Evolutionary conservation across 2,329 filamentous ascomycete species (phyloP), one percentile per base, ranked within the genome.

Genomic region (Colletotrichum musae): DNA sequence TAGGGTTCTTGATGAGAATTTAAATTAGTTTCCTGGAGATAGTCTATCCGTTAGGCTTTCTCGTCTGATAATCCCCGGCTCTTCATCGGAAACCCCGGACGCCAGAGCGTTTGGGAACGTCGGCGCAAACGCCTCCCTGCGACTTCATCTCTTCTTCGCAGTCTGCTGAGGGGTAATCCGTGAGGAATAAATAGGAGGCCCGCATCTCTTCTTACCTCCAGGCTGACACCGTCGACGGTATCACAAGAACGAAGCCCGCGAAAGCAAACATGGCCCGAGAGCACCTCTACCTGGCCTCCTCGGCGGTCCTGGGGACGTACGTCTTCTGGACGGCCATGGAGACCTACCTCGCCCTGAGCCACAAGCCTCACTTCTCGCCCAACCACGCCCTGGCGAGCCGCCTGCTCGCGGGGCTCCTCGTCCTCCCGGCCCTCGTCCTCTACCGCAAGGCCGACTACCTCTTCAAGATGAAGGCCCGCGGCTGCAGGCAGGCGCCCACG

Each of bases 401-500:
- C 15, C 4, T 62, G 13, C 41, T 70, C 13, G 63, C 68, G 1
- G 36, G 53, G 6, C 51, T 73, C 13, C 5, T 73, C 50, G 6
- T 65, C 10, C 24, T 72, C 2, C 72, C 72, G 2, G 9, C 71
- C 9, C 58, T 71, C 2, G 16, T 73, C 6, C 59, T 68, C 41
- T 67, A 71, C 24, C 65, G 56, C n/a, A 73, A 72, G 24, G 69
- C 76, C 54, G 57, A 68, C 56, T 73, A 69, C 52, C 72, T 74
- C 13, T 61, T 68, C 47, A 70, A 68, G 21, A 74, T 73, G 69
- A 80, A 82, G 15, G 76, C 79, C 50, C 79, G 86, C 73, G 84
- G 85, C 56, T 88, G 87, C 75, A 77, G 85, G 57, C 80, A 81
- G 9, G 80, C 81, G n/a, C 74, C 78, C 16, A 74, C 76, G 3